phyloP scores from a whole-genome alignment of 768 basidiomycete species.

The Lyophyllum atratum region DNA sequence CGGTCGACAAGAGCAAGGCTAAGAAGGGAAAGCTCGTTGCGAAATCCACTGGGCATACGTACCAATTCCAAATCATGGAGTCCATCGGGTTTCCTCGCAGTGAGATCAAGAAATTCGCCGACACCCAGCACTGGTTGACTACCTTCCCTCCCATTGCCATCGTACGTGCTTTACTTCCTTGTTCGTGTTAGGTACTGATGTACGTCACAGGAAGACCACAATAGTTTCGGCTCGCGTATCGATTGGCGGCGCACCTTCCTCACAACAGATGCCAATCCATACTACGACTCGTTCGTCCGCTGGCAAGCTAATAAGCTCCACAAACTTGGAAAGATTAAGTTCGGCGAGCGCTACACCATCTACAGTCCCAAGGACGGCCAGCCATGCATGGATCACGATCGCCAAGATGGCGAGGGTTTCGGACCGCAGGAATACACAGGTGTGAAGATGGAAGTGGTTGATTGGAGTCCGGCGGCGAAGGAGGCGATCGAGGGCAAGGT shows the following conservation, averaged over 20 bases:
- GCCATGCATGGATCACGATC: constrained; percentile 99
- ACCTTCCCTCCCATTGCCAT: constrained; percentile 97
- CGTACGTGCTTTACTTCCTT: constrained; percentile 40
- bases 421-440: constrained; percentile 96
- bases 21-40: constrained; percentile 95
- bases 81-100: constrained; percentile 84
- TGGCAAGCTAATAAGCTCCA: constrained; percentile 98
- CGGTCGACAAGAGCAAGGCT: constrained; percentile 68
- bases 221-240: constrained; percentile 88
- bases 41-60: constrained; percentile 90
- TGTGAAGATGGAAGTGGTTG: constrained; percentile 90
- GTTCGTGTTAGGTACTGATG: background rate
- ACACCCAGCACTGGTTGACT: constrained; percentile 89
- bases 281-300: constrained; percentile 94
- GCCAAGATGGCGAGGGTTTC: constrained; percentile 90
- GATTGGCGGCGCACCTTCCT: constrained; percentile 97
- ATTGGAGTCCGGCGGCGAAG: constrained; percentile 78
- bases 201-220: constrained; percentile 59
- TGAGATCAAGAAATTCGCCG: constrained; percentile 96
- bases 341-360: constrained; percentile 97
- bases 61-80: constrained; percentile 99
- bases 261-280: constrained; percentile 95
- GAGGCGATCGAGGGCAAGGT: constrained; percentile 64
- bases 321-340: constrained; percentile 90
- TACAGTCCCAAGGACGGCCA: constrained; percentile 99